A percentile compares a stretch with the other conserved stretches of the same genome.
phyloP scores from a whole-genome alignment of 2,329 filamentous ascomycete genomes.

The Xylariaceae sp. region DNA sequence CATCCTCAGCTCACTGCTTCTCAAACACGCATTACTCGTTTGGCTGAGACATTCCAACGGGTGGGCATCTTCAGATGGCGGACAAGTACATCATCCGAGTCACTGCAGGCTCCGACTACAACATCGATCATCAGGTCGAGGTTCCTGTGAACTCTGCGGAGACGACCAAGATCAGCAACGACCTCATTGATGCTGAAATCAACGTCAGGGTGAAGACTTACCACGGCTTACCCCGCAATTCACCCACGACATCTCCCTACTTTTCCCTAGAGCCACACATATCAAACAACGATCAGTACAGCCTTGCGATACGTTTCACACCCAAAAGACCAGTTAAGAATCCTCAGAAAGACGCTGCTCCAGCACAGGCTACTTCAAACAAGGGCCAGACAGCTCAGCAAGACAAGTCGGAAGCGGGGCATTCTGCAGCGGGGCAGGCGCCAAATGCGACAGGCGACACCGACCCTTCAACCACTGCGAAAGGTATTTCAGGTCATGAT shows the following conservation, averaged over 20 bases:
- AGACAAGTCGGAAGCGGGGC: too few relatives aligned
- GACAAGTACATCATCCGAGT: slow-evolving; percentile 78
- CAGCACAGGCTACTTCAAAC: not conserved
- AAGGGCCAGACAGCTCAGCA: not conserved
- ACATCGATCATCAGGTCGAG: slow-evolving; percentile 65
- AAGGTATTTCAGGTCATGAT: slow-evolving; percentile 63
- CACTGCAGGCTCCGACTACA: slow-evolving; percentile 77
- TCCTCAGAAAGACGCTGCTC: slow-evolving; percentile 7
- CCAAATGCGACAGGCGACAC: not conserved
- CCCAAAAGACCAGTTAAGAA: slow-evolving; percentile 51
- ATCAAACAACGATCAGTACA: slow-evolving; percentile 73
- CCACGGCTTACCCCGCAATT: slow-evolving; percentile 66
- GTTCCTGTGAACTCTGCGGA: slow-evolving; percentile 73
- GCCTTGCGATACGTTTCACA: slow-evolving; percentile 74
- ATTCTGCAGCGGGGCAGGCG: too few relatives aligned
- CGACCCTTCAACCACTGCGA: slow-evolving; percentile 5
- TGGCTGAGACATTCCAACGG: not conserved
- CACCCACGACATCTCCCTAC: slow-evolving; percentile 71
- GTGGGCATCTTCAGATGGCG: slow-evolving; percentile 44
- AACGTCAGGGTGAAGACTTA: slow-evolving; percentile 71
- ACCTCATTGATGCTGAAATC: slow-evolving; percentile 64
- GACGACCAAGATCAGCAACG: slow-evolving; percentile 60
- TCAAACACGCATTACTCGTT: not conserved
- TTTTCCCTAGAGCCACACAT: slow-evolving; percentile 69
- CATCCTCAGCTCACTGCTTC: not conserved